Percentiles rank a stretch among this genome's conserved stretches.
Evolutionary conservation across 106 monocot genomes (phyloP).

Genomic region (Ottelia alismoides): DNA sequence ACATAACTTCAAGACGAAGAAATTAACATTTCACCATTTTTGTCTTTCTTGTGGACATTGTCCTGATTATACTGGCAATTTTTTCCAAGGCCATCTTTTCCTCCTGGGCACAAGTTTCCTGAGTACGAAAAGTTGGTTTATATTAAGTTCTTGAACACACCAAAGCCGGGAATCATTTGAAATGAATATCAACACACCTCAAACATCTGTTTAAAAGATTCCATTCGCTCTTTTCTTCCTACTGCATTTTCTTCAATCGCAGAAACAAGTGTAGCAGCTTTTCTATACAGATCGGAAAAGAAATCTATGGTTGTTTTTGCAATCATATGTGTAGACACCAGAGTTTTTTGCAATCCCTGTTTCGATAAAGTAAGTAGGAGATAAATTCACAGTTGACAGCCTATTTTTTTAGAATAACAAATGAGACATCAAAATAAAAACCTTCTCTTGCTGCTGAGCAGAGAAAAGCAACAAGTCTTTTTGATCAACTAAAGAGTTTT

Average conservation of each 20-base stretch:
- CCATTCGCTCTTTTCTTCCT: slow-evolving; percentile 17
- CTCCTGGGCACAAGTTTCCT: slow-evolving; percentile 46
- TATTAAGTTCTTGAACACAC: not conserved
- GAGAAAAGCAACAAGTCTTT: slow-evolving; percentile 28
- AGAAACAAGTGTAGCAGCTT: slow-evolving; percentile 16
- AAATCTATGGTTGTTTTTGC: slow-evolving; percentile 41
- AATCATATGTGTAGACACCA: slow-evolving; percentile 35
- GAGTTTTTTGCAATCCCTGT: slow-evolving; percentile 37
- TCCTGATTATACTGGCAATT: too few species aligned
- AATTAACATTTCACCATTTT: too few species aligned
- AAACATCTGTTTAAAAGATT: slow-evolving; percentile 31
- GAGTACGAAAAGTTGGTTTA: not conserved
- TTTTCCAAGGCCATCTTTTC: slow-evolving; percentile 38
- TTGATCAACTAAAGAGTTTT: slow-evolving; percentile 36
- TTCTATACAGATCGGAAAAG: slow-evolving; percentile 28
- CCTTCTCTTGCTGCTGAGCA: slow-evolving; percentile 38
- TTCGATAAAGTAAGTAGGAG: too few species aligned
- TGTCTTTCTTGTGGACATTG: too few species aligned
- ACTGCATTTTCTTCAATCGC: slow-evolving; percentile 29
- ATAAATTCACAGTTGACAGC: not conserved
- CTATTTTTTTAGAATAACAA: not conserved
- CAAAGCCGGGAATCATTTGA: not conserved
- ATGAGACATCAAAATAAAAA: not conserved
- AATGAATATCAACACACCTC: slow-evolving; percentile 18
- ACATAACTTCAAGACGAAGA: too few species aligned